Percentiles rank a stretch among this genome's conserved stretches.
Evolutionary conservation across 1,284 basidiomycete genomes (phyloP).

Genomic region (Bjerkandera adusta): DNA sequence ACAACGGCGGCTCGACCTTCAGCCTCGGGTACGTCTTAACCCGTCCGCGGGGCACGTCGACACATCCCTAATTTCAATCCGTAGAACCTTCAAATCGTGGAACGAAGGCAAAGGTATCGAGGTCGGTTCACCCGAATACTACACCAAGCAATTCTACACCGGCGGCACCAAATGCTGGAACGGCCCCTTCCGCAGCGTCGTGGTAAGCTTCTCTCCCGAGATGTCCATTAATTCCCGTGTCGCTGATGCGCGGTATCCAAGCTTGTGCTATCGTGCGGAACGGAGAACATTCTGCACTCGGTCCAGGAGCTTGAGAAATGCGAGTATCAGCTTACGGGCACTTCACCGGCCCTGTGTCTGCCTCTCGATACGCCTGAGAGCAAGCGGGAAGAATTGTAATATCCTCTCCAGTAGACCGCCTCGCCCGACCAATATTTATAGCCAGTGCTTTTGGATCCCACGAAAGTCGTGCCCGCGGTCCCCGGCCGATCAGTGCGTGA

Average conservation of each 20-base stretch:
- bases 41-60: background rate
- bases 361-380: conserved; percentile 44
- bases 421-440: no score
- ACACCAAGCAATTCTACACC: conserved; percentile 80
- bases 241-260: no score
- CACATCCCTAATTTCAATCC: conserved; percentile 1
- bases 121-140: conserved; percentile 70
- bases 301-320: conserved; percentile 96
- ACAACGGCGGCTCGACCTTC: conserved; percentile 76
- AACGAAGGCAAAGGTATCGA: conserved; percentile 54
- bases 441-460: no score
- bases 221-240: no score
- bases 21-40: conserved; percentile 78
- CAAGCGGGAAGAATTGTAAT: conserved; percentile 13
- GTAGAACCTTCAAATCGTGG: conserved; percentile 75
- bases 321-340: conserved; percentile 89
- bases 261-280: conserved; percentile 84
- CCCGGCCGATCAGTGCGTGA: no score
- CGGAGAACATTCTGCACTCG: conserved; percentile 79
- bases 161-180: conserved; percentile 95
- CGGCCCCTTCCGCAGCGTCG: conserved; percentile 83
- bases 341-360: conserved; percentile 87
- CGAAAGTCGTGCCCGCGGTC: no score
- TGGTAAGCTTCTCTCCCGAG: conserved; percentile 43
- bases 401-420: no score